These are phyloP conservation scores for Ampelocalamus luodianensis DNA, from an alignment of 176 grass and related monocot genomes.

Conservation along the genomic window DNA sequence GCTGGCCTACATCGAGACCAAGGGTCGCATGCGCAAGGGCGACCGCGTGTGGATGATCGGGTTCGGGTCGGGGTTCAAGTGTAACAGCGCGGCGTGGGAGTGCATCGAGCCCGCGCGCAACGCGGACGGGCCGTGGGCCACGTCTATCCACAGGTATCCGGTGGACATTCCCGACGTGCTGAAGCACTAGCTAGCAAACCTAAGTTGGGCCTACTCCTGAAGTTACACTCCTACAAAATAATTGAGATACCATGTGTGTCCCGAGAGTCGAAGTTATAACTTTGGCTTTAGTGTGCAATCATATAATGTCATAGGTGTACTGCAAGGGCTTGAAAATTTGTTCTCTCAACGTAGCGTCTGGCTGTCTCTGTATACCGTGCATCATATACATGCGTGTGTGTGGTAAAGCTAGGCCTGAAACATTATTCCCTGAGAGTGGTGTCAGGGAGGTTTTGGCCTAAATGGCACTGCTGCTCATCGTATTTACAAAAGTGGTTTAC, in stretches of 20 bases:
- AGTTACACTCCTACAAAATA: background rate
- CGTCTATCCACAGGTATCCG: slow-evolving; percentile 39
- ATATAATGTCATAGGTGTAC: background rate
- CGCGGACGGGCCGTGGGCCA: slow-evolving; percentile 9
- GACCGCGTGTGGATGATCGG: slow-evolving; percentile 41
- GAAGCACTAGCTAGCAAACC: slow-evolving; percentile 40
- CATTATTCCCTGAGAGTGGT: background rate
- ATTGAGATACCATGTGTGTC: background rate
- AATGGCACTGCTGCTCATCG: too few relatives aligned
- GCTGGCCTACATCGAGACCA: slow-evolving; percentile 44
- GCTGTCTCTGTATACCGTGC: background rate
- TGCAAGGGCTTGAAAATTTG: background rate
- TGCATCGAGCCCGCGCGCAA: background rate
- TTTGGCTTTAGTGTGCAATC: background rate
- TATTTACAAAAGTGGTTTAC: too few relatives aligned
- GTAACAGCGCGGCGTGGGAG: slow-evolving; percentile 39
- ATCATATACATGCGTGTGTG: too few relatives aligned
- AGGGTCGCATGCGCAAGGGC: background rate
- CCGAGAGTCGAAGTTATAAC: background rate
- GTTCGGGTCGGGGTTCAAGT: slow-evolving; percentile 58
- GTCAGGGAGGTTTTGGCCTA: too few relatives aligned
- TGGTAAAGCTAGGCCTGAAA: too few relatives aligned
- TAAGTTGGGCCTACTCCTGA: background rate
- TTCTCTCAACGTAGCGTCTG: background rate
- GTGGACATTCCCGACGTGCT: slow-evolving; percentile 55